These are phyloP conservation scores for Fremontodendron californicum DNA, from an alignment of 345 rosid species.

Conservation along the genomic window DNA sequence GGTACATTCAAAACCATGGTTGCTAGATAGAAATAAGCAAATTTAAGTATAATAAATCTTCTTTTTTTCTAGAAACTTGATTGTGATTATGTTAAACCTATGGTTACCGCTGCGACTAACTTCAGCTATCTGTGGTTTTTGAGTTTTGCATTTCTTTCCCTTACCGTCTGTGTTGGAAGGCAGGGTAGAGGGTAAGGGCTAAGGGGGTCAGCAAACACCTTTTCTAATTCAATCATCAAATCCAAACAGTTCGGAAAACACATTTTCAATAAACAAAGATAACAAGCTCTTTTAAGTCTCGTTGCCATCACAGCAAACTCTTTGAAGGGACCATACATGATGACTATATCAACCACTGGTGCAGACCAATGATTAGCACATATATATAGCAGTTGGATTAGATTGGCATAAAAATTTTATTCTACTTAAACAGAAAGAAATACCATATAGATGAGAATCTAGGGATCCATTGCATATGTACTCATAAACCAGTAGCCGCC, in stretches of 20 bases:
- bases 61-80: background rate
- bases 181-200: background rate
- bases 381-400: background rate
- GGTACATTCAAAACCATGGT: conserved; percentile 1
- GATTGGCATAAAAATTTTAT: background rate
- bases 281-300: background rate
- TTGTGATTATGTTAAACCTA: background rate
- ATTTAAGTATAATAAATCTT: background rate
- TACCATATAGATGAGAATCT: conserved; percentile 94
- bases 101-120: background rate
- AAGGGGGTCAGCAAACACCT: background rate
- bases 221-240: background rate
- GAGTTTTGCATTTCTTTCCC: background rate
- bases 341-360: background rate
- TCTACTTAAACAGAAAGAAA: conserved; percentile 7
- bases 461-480: conserved; percentile 97
- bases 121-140: background rate
- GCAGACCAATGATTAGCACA: background rate
- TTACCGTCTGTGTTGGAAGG: background rate
- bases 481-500: conserved; percentile 93
- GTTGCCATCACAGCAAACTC: background rate
- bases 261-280: background rate
- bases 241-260: background rate
- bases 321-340: background rate
- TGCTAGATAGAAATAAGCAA: background rate